These are phyloP conservation scores for Mikania micrantha DNA, from an alignment of 129 eudicot species.

Conservation along the genomic window DNA sequence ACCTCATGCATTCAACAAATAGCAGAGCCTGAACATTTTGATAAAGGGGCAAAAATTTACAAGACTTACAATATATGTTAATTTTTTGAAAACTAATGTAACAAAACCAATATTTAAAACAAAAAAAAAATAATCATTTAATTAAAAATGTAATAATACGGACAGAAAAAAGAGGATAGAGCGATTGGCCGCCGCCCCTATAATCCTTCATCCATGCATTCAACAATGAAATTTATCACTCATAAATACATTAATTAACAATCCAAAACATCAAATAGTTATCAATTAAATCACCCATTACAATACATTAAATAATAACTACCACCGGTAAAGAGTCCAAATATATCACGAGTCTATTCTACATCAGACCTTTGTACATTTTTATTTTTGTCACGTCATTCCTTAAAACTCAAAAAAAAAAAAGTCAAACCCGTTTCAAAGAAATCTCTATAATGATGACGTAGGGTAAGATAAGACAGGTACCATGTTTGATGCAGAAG, in stretches of 20 bases:
- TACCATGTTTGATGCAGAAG: constrained; percentile 50
- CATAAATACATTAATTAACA: neutral
- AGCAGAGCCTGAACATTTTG: too few species aligned
- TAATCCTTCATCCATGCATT: too few species aligned
- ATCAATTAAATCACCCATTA: constrained; percentile 17
- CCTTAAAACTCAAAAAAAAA: constrained; percentile 15
- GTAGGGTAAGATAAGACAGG: constrained; percentile 52
- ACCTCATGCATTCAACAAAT: too few species aligned
- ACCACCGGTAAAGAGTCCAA: constrained; percentile 15
- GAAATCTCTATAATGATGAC: constrained; percentile 36
- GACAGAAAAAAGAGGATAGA: too few species aligned
- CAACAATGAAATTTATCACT: neutral
- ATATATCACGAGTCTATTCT: constrained; percentile 9
- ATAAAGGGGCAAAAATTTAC: too few species aligned
- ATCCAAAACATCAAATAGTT: neutral
- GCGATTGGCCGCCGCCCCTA: too few species aligned
- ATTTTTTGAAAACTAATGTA: too few species aligned
- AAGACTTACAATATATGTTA: too few species aligned
- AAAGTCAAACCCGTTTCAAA: constrained; percentile 5
- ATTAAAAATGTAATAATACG: too few species aligned
- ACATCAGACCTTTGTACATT: constrained; percentile 25
- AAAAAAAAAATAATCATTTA: too few species aligned
- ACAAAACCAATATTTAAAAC: too few species aligned
- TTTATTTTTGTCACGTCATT: constrained; percentile 21
- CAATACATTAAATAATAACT: constrained; percentile 21